These are phyloP conservation scores for Trametes punicea DNA, from an alignment of 768 basidiomycete species.

Conservation along the genomic window DNA sequence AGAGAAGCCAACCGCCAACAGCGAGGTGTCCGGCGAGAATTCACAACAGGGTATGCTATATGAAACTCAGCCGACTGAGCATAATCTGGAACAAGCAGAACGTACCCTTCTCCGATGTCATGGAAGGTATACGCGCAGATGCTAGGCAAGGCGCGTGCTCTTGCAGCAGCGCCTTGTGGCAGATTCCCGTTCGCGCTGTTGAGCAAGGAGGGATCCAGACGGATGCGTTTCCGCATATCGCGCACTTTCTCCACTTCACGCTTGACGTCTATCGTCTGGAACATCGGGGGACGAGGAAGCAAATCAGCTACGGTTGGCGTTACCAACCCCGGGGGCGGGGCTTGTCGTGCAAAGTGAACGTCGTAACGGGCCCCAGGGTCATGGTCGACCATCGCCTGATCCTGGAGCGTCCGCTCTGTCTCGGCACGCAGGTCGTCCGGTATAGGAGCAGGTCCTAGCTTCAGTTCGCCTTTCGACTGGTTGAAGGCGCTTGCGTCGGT, in stretches of 20 bases:
- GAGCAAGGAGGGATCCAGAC: conserved; percentile 73
- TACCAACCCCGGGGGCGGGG: conserved; percentile 49
- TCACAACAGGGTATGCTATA: conserved; percentile 76
- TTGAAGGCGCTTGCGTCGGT: conserved; percentile 76
- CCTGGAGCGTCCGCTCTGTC: conserved; percentile 73
- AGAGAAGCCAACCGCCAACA: conserved; percentile 93
- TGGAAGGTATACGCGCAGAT: conserved; percentile 95
- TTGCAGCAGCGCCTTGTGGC: conserved; percentile 52
- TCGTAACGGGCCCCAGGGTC: conserved; percentile 69
- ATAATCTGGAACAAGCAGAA: conserved; percentile 3
- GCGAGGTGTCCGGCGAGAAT: conserved; percentile 86
- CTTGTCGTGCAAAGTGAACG: conserved; percentile 49
- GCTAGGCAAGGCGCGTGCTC: conserved; percentile 77
- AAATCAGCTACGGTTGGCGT: conserved; percentile 71
- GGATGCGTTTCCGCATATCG: conserved; percentile 89
- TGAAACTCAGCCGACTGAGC: background rate
- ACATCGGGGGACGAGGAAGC: conserved; percentile 75
- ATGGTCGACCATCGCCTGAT: conserved; percentile 75
- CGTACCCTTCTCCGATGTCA: conserved; percentile 92
- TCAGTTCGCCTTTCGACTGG: conserved; percentile 68
- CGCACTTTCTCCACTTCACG: conserved; percentile 87
- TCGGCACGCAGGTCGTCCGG: conserved; percentile 79
- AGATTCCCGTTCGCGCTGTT: conserved; percentile 55
- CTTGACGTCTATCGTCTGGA: conserved; percentile 84
- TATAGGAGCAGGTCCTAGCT: conserved; percentile 80